Base-by-base conservation (phyloP, 257 asterid species). In the Datura wrightii region DNA sequence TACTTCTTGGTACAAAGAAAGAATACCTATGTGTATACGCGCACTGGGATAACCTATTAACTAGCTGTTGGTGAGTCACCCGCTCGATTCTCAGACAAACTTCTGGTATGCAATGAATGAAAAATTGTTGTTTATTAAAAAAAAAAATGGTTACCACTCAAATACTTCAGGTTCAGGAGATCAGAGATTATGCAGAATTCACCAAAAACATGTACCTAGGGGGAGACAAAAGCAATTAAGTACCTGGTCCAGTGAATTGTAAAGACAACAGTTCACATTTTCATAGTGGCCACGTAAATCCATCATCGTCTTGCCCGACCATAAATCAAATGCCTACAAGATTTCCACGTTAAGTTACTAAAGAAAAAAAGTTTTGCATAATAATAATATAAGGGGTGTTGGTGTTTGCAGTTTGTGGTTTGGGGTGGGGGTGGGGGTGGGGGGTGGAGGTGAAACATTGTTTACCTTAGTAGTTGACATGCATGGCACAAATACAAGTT, bases 211-310 rank as follows among this genome's bases (percentile, higher is more conserved):
- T 10, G 37, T 16, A 31, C 60, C 37, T n/a, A 48, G 80, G 19
- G 85, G 46, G 83, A 63, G 84, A 67, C 6, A 39, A 55, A 24
- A 11, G 88, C 79, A 44, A 71, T 85, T 39, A 83, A 50, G 71
- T 66, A 95, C 99, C 98, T 95, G 99, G 89, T 95, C 96, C 24
- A 82, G 88, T n/a, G 92, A 85, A 87, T 87, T 90, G 89, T 93
- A 95, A 92, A 97, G 93, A 88, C 98, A 97, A 86, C 99, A 95
- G 87, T 95, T 95, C 71, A 94, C 92, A 87, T 93, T 92, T 84
- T 95, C 98, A 55, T 93, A 97, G 86, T 97, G 99, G 58, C 97
- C 98, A 85, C 93, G 96, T 44, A 95, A 93, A 69, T 88, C 88
- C 72, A 62, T 86, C 92, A 90, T 85, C 36, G 92, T 89, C 90